Conservation (phyloP, 2,329 filamentous ascomycete genomes). For the Penicillium sp. region DNA sequence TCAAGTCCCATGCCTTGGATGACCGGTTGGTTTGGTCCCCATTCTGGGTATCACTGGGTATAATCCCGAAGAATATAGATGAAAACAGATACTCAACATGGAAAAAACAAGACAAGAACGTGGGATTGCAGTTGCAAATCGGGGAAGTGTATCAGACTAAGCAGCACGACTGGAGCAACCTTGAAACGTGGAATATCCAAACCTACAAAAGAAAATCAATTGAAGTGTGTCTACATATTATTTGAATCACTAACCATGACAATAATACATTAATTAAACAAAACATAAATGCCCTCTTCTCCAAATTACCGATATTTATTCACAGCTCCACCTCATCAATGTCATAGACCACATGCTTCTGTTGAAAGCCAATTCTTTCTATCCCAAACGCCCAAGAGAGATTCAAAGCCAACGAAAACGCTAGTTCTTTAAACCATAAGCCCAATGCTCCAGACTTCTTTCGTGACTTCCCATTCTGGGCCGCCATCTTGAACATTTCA, state of each 20-base stretch:
- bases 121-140: no score
- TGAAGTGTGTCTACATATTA: not conserved
- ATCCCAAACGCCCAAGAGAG: constrained; percentile 24
- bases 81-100: no score
- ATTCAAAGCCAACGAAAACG: constrained; percentile 17
- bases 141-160: no score
- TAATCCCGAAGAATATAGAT: no score
- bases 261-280: not conserved
- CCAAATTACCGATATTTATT: not conserved
- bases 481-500: constrained; percentile 30
- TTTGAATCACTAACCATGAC: not conserved
- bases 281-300: not conserved
- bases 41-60: no score
- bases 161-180: no score
- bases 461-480: constrained; percentile 27
- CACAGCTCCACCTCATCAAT: constrained; percentile 27
- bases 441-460: constrained; percentile 30
- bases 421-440: constrained; percentile 33
- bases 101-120: no score
- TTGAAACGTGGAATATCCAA: no score
- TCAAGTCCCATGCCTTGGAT: no score
- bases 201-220: no score
- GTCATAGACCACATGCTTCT: constrained; percentile 37
- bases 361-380: constrained; percentile 23
- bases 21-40: no score